A percentile compares a stretch with the other conserved stretches of the same genome.
Evolutionary conservation across 2,329 filamentous ascomycete species (phyloP).

Genomic region (Fusarium annulatum): DNA sequence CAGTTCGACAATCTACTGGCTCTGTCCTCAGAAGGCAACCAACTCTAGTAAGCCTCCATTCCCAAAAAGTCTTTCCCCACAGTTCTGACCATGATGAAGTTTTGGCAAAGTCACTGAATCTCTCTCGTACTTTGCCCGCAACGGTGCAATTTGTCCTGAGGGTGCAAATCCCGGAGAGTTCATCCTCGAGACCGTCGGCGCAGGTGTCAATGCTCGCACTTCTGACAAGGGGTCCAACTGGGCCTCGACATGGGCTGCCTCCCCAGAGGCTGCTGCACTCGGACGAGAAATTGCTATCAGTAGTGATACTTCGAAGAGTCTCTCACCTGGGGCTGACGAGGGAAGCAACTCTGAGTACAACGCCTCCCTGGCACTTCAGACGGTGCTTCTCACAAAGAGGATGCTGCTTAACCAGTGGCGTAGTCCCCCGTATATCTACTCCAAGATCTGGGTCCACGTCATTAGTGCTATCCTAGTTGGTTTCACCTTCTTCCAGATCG

Average conservation of each 20-base stretch:
- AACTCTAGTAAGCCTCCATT: neutral
- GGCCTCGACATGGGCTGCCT: neutral
- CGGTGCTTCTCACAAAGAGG: neutral
- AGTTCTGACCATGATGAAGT: neutral
- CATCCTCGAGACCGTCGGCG: neutral
- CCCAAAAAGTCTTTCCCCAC: accelerated
- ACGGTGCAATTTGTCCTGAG: neutral
- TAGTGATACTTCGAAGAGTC: too few species aligned
- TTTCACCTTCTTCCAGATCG: neutral
- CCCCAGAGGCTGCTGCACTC: neutral
- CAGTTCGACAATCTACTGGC: neutral
- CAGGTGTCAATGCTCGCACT: neutral
- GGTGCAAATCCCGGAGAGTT: neutral
- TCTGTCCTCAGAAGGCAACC: neutral
- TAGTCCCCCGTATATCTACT: neutral
- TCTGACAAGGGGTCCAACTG: neutral
- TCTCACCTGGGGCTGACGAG: accelerated
- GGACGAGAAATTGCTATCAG: neutral
- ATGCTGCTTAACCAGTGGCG: neutral
- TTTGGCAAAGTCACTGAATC: neutral
- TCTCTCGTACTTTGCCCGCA: neutral
- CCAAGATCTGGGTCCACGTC: neutral
- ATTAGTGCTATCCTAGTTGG: neutral
- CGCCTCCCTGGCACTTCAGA: neutral
- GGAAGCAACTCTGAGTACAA: neutral